Conservation (phyloP, 179 eudicot species). For the Actinidia chinensis region DNA sequence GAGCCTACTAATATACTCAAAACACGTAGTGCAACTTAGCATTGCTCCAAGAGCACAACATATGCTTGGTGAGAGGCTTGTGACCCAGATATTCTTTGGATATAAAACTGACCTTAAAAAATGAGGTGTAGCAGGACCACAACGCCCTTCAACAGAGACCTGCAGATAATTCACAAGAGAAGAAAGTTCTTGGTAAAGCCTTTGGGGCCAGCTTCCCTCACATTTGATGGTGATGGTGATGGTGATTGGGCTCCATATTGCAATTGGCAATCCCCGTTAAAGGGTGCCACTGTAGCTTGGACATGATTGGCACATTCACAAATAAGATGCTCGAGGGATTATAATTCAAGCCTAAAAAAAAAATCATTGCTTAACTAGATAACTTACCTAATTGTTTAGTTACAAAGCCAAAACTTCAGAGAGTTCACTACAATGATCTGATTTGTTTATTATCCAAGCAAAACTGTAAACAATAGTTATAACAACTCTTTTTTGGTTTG, state of each 20-base stretch:
- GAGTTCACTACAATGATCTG: no score
- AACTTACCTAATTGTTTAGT: no score
- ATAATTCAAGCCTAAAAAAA: constrained; percentile 28
- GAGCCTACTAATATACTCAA: no score
- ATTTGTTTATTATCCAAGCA: no score
- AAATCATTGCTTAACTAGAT: no score
- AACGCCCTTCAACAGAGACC: constrained; percentile 72
- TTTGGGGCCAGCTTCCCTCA: constrained; percentile 67
- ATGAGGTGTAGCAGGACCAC: constrained; percentile 63
- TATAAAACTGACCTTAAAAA: constrained; percentile 64
- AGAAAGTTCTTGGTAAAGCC: constrained; percentile 43
- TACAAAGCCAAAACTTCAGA: no score
- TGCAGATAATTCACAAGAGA: constrained; percentile 42
- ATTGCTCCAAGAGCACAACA: no score
- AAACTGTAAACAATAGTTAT: no score
- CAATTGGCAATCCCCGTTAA: constrained; percentile 58
- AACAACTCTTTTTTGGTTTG: no score
- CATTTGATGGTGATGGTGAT: constrained; percentile 54
- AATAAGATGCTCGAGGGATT: constrained; percentile 63
- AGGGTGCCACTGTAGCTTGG: constrained; percentile 79
- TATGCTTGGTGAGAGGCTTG: no score
- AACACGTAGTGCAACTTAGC: no score
- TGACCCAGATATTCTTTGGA: no score
- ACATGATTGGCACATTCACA: constrained; percentile 59
- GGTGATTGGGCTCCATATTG: constrained; percentile 49